Evolutionary conservation across 257 asterid species (phyloP), one percentile per base, ranked within the genome.

Genomic region (Solanum verrucosum): DNA sequence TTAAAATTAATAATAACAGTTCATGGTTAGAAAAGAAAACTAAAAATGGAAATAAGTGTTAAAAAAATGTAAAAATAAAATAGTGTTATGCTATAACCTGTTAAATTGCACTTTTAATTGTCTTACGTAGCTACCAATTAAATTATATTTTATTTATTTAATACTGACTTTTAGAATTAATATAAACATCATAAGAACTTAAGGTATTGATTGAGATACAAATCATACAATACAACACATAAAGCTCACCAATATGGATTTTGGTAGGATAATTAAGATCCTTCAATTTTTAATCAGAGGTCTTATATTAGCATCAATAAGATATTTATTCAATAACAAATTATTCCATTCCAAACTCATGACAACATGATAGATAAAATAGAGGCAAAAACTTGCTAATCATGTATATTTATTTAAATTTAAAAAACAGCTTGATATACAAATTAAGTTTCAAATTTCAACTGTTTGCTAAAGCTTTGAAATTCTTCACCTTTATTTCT

Each of bases 221-320:
- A 7, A n/a, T n/a, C n/a, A n/a, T n/a, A n/a, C n/a, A n/a, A 59
- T 20, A 52, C 23, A 52, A 52, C 3, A 52, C 63, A 18, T 56
- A 20, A 20, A 59, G 12, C 67, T 59, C 27, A 20, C 2, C 5
- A 8, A 7, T 20, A 59, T 59, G 67, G 0, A 20, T 20, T 59
- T 0, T 3, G 25, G 2, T 20, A 1, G 5, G 0, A 63, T 63
- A 9, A 9, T 63, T 23, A 23, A 9, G 7, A 63, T 1, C 1
- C 3, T n/a, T n/a, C 0, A 0, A 9, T 2, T 9, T n/a, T 63
- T 63, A 63, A 63, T 63, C 0, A 4, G 1, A 23, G 15, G 6
- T 23, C 6, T 63, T 2, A 9, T 8, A 21, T 1, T 1, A 9
- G 2, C 4, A 34, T 11, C 4, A 20, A 20, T 4, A 74, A 74